These are phyloP conservation scores for Hordeum vulgare DNA, from an alignment of 176 grass and related monocot species.

Conservation along the genomic window MorexV3_pseudomolecules_assembly NC_058522.1:72845477-72845976, in stretches of 20 bases:
- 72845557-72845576: conserved; percentile 47
- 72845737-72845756: conserved; percentile 26
- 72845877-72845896: not conserved
- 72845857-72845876: not conserved
- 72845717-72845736: conserved; percentile 9
- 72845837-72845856: not conserved
- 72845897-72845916: not conserved
- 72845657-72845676: not conserved
- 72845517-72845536: not conserved
- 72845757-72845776: not conserved
- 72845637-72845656: conserved; percentile 23
- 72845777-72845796: not conserved
- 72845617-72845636: conserved; percentile 52
- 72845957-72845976: not conserved
- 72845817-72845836: not conserved
- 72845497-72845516: not conserved
- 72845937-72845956: not conserved
- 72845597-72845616: conserved; percentile 55
- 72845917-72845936: not conserved
- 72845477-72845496: not conserved
- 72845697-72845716: not conserved
- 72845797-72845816: not conserved
- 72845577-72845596: conserved; percentile 66
- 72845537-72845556: conserved; percentile 30
- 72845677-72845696: conserved; percentile 11